Percentiles rank a stretch among this genome's conserved stretches.
Conservation (phyloP, 768 basidiomycete species). For the Suillus lakei region DNA sequence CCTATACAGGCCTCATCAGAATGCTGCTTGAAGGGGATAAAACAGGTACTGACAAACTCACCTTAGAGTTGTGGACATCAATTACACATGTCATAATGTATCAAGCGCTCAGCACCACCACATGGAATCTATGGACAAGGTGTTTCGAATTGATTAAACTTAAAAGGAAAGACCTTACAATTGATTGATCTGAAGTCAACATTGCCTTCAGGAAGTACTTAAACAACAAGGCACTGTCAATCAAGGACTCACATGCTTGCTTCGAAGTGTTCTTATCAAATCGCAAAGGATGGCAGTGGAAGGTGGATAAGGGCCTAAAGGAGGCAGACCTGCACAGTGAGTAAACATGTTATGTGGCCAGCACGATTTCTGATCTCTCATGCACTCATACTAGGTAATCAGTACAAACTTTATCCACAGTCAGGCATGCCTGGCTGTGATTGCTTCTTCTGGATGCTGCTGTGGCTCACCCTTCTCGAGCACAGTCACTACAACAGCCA, state of each 20-base stretch:
- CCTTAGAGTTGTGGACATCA: too few relatives aligned
- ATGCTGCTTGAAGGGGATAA: too few relatives aligned
- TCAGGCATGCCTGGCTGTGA: constrained; percentile 36
- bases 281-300: constrained; percentile 30
- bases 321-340: constrained; percentile 20
- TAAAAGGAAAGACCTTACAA: constrained; percentile 24
- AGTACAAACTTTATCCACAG: constrained; percentile 40
- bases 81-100: not conserved
- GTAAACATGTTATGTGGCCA: not conserved
- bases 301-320: constrained; percentile 29
- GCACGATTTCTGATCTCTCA: not conserved
- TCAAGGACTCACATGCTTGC: constrained; percentile 20
- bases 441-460: constrained; percentile 31
- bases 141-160: constrained; percentile 37
- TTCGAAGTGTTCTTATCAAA: constrained; percentile 28
- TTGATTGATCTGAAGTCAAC: not conserved
- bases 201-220: constrained; percentile 13
- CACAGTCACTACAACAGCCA: constrained; percentile 4
- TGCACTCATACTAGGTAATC: constrained; percentile 25
- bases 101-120: not conserved
- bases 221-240: not conserved
- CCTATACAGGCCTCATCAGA: too few relatives aligned
- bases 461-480: constrained; percentile 23
- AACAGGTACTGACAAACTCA: too few relatives aligned
- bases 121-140: constrained; percentile 8